Conservation (phyloP, 2,329 filamentous ascomycete genomes). For the Colletotrichum sp. region DNA sequence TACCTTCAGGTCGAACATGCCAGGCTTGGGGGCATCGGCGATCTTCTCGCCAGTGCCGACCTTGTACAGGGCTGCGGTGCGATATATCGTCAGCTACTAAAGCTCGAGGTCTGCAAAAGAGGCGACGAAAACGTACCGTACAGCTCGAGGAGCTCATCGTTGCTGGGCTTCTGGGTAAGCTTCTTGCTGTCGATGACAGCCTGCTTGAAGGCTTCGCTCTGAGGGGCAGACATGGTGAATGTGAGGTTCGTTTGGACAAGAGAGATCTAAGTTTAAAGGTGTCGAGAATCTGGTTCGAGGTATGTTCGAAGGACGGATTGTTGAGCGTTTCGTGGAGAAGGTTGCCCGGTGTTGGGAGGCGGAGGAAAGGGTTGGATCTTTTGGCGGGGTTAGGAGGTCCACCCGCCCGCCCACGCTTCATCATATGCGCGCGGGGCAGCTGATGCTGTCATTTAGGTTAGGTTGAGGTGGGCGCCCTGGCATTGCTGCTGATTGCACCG, state of each 20-base stretch:
- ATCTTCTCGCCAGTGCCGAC: conserved; percentile 62
- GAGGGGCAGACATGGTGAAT: conserved; percentile 43
- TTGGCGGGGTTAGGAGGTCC: conserved; percentile 19
- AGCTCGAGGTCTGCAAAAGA: neutral
- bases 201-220: conserved; percentile 55
- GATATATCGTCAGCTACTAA: conserved; percentile 2
- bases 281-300: neutral
- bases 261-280: neutral
- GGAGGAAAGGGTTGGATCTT: conserved; percentile 14
- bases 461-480: neutral
- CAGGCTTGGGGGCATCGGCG: conserved; percentile 59
- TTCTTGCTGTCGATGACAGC: conserved; percentile 70
- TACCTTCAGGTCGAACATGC: conserved; percentile 76
- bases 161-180: conserved; percentile 67
- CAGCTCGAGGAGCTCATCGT: conserved; percentile 68
- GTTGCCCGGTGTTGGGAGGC: conserved; percentile 10
- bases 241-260: neutral
- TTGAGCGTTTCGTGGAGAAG: conserved; percentile 14
- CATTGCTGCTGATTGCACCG: neutral
- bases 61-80: conserved; percentile 60
- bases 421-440: conserved; percentile 21
- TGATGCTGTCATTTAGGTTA: conserved; percentile 17
- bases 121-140: conserved; percentile 49
- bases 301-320: conserved; percentile 1
- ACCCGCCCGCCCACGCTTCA: conserved; percentile 5